These are phyloP conservation scores for Boletus eberwhitei DNA, from an alignment of 768 basidiomycete genomes.

Conservation along the genomic window DNA sequence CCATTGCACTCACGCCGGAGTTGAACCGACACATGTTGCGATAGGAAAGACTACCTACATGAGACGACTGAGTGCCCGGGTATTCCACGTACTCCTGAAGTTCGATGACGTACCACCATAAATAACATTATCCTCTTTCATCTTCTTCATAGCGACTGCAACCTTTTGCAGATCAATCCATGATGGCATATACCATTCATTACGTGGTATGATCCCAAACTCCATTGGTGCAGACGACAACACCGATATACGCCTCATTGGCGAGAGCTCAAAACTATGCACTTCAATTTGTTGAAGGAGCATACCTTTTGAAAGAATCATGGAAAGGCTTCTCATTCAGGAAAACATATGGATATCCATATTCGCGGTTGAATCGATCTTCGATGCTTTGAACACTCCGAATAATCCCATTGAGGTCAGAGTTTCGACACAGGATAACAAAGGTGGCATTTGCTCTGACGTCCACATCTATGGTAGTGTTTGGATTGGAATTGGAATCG, in stretches of 20 bases:
- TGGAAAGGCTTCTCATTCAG: conserved; percentile 61
- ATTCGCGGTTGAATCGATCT: conserved; percentile 54
- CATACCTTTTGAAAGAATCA: conserved; percentile 47
- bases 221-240: conserved; percentile 44
- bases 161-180: conserved; percentile 73
- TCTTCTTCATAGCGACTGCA: conserved; percentile 44
- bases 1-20: conserved; percentile 48
- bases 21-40: conserved; percentile 79
- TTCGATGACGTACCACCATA: conserved; percentile 42
- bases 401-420: conserved; percentile 43
- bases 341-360: conserved; percentile 61
- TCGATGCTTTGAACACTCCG: conserved; percentile 54
- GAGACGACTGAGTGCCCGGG: not conserved
- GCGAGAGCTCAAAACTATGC: conserved; percentile 15
- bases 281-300: not conserved
- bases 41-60: conserved; percentile 35
- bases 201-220: conserved; percentile 57
- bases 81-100: not conserved
- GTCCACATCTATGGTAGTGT: not conserved
- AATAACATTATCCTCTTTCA: conserved; percentile 46
- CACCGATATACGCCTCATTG: conserved; percentile 30
- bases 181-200: conserved; percentile 67
- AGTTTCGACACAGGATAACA: conserved; percentile 53
- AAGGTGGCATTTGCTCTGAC: conserved; percentile 54
- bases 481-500: not conserved